Percentiles rank a stretch among this genome's conserved stretches.
phyloP scores from a whole-genome alignment of 2,329 filamentous ascomycete genomes.

The Colletotrichum sp. region DNA sequence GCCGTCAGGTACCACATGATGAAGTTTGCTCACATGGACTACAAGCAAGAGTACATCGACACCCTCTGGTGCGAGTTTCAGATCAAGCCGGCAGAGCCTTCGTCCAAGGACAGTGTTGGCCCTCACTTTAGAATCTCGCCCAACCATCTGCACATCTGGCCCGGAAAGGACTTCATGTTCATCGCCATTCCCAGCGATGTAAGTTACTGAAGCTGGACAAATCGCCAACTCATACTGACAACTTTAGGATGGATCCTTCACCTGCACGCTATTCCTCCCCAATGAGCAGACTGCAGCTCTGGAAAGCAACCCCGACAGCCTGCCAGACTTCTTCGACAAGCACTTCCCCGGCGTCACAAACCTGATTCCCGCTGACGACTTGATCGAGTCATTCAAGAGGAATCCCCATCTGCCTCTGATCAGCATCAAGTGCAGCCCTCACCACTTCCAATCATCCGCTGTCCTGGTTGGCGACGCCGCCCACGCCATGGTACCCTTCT shows the following conservation, averaged over 20 bases:
- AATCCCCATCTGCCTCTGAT: conserved; percentile 95
- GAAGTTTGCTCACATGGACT: conserved; percentile 92
- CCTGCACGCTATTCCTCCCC: conserved; percentile 91
- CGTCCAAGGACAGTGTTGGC: conserved; percentile 41
- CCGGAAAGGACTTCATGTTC: conserved; percentile 94
- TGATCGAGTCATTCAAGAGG: conserved; percentile 75
- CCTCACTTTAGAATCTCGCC: conserved; percentile 78
- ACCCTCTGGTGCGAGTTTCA: conserved; percentile 97
- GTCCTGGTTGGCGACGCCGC: conserved; percentile 94
- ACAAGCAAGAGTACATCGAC: conserved; percentile 93
- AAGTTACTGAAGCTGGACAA: conserved; percentile 25
- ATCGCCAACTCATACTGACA: not conserved
- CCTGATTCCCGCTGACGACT: conserved; percentile 69
- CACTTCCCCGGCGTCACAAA: conserved; percentile 87
- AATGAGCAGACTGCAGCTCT: conserved; percentile 71
- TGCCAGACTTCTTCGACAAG: conserved; percentile 77
- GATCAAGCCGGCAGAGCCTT: conserved; percentile 61
- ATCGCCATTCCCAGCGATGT: conserved; percentile 86
- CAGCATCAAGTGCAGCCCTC: conserved; percentile 89
- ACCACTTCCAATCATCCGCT: conserved; percentile 78
- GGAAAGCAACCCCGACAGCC: conserved; percentile 62
- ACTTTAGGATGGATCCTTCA: conserved; percentile 83
- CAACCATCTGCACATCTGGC: conserved; percentile 97
- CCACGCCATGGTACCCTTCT: conserved; percentile 98
- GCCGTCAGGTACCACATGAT: conserved; percentile 91